Base-by-base conservation (phyloP, 768 basidiomycete genomes). In the Lyophyllum atratum region DNA sequence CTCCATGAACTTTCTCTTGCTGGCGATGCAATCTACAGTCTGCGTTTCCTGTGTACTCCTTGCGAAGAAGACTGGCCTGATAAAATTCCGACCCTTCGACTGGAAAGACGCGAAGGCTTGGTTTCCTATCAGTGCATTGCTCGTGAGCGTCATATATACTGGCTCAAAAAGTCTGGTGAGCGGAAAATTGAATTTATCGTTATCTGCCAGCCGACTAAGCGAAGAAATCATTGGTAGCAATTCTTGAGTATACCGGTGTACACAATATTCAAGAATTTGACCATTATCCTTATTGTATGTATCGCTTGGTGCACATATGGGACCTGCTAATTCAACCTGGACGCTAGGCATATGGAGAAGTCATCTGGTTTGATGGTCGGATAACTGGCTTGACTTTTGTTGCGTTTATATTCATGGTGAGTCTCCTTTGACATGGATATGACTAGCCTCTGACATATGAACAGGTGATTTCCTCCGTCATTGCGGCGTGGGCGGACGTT, bases 211-310 rank as follows among this genome's bases (percentile, higher is more conserved):
- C 53, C 24, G 44, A 26, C 25, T 54, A 51, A 52, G 15, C 21
- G 25, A 49, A 45, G 39, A 40, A 21, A 49, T 24, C 43, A 25
- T n/a, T 21, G 44, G 5, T 72, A 98, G 95, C 97, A 98, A 95
- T 93, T 87, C 74, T 80, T 99, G 48, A 92, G 86, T 62, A 98
- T 99, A 73, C 97, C 97, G 0, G 87, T 98, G 25, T 99, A 98
- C 75, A 98, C 97, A 0, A 98, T 99, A 61, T 98, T 98, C 84
- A 99, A 99, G 75, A 99, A 99, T 70, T 68, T 98, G 66, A 98
- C 97, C n/a, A 99, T 98, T 66, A 98, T 99, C 62, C 82, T 99
- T 26, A 98, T 98, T 68, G 95, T 93, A 61, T 62, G 89, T 79
- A 28, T 48, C 11, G 12, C 24, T 61, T 49, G 0, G 43, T 14